Percentiles rank a stretch among this genome's conserved stretches.
Conservation (phyloP, 2,329 filamentous ascomycete genomes). For the Fusarium humuli region DNA sequence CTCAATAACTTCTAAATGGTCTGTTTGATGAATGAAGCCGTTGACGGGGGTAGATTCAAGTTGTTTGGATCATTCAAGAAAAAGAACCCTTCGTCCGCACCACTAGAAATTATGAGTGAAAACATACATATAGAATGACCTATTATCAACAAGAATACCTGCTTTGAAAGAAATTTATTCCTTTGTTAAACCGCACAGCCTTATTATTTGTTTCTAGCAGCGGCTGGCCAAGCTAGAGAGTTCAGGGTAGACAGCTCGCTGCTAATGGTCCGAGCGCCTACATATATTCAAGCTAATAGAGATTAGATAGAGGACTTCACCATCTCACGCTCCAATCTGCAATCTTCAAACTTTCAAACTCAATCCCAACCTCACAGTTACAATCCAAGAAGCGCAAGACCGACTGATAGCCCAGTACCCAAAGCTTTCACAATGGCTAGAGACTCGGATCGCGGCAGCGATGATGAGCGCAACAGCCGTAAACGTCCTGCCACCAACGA, state of each 20-base stretch:
- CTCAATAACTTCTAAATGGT: neutral
- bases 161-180: neutral
- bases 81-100: neutral
- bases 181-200: neutral
- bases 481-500: slow-evolving; percentile 53
- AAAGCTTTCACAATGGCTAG: slow-evolving; percentile 27
- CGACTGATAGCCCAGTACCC: neutral
- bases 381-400: neutral
- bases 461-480: slow-evolving; percentile 41
- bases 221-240: neutral
- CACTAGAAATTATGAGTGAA: neutral
- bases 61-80: too few species aligned
- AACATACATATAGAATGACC: neutral
- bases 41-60: neutral
- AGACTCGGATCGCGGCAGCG: slow-evolving; percentile 24
- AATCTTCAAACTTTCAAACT: neutral
- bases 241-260: slow-evolving; percentile 25
- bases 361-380: slow-evolving; percentile 1
- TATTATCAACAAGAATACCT: neutral
- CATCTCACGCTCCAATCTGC: slow-evolving; percentile 12
- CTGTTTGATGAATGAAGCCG: neutral
- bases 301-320: slow-evolving; percentile 24
- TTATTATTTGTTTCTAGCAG: neutral
- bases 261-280: slow-evolving; percentile 30
- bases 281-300: slow-evolving; percentile 2